Base-by-base conservation (phyloP, 345 rosid genomes). In the Diplotaxis tenuifolia region DNA sequence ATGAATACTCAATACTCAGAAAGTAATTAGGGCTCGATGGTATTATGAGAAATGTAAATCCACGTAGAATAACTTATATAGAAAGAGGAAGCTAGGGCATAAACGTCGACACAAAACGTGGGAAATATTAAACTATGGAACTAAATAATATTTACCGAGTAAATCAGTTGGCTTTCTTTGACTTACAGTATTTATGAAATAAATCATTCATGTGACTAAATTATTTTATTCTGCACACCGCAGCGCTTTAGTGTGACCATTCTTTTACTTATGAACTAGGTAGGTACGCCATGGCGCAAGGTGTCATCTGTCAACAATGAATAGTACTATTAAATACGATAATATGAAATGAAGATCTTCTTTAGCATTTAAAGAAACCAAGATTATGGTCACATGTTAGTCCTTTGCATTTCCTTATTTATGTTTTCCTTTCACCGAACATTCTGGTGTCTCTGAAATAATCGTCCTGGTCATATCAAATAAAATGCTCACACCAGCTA, bases 71-170 rank as follows among this genome's bases (percentile, higher is more conserved):
- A 40, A 31, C 34, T 65, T 65, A 53, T 53, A 67, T 67, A 53
- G 61, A 34, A 49, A 19, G 4, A 20, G 42, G 27, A 66, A 50
- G 60, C 49, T 49, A 67, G 60, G 61, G 61, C 71, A 14, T 45
- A 52, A 25, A 65, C n/a, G 38, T 27, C 34, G 19, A 27, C 7
- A 45, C 18, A 20, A 14, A 50, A n/a, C n/a, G 29, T 20, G 60
- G 7, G 40, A 65, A 9, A 15, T 27, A 47, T 65, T 31, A 45
- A 8, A 47, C 36, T 16, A 18, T 6, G 4, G 11, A 28, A 16
- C 49, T 18, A 27, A 65, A 65, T 49, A 49, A 49, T 65, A 7
- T 27, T 65, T 42, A 45, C 58, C 28, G 58, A 4, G 15, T 10
- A 10, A 9, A 63, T 5, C 2, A 65, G 70, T 18, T 11, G 60